These are phyloP conservation scores for Aspergillus thermomutatus DNA, from an alignment of 2,329 filamentous ascomycete genomes.

Conservation along the genomic window DNA sequence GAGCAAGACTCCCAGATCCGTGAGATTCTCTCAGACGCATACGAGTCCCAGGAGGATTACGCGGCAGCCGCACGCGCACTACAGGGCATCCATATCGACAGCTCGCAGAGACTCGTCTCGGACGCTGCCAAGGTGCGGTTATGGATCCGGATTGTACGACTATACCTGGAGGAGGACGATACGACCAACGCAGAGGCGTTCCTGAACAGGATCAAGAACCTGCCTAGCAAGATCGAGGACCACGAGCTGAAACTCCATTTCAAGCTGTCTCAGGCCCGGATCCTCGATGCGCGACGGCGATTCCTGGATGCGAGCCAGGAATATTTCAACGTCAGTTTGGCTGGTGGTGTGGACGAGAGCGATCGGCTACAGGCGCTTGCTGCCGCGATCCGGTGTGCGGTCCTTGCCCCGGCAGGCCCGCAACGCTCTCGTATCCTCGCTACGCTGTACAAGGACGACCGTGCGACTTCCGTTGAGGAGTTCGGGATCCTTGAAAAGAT, in stretches of 20 bases:
- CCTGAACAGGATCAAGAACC: slow-evolving; percentile 91
- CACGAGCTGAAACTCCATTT: slow-evolving; percentile 77
- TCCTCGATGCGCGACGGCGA: slow-evolving; percentile 83
- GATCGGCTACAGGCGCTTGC: slow-evolving; percentile 81
- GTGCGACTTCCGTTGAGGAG: slow-evolving; percentile 70
- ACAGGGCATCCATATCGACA: slow-evolving; percentile 82
- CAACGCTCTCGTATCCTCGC: slow-evolving; percentile 74
- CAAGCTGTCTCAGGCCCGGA: slow-evolving; percentile 85
- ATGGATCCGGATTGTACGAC: slow-evolving; percentile 91
- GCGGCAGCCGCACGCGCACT: slow-evolving; percentile 72
- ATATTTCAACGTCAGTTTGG: slow-evolving; percentile 84
- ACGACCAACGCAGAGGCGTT: slow-evolving; percentile 79
- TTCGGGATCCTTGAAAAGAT: slow-evolving; percentile 94
- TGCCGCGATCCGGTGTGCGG: slow-evolving; percentile 86
- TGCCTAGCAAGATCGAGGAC: slow-evolving; percentile 74
- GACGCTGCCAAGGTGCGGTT: slow-evolving; percentile 78
- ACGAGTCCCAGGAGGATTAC: slow-evolving; percentile 81
- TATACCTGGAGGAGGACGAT: slow-evolving; percentile 93
- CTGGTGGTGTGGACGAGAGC: slow-evolving; percentile 73
- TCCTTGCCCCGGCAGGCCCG: slow-evolving; percentile 88
- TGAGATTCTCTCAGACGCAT: slow-evolving; percentile 75
- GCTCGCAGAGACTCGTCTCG: slow-evolving; percentile 77
- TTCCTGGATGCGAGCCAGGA: slow-evolving; percentile 85
- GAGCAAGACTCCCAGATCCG: slow-evolving; percentile 80
- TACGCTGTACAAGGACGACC: slow-evolving; percentile 89